These are phyloP conservation scores for Agastache rugosa DNA, from an alignment of 257 asterid genomes.

Conservation along the genomic window DNA sequence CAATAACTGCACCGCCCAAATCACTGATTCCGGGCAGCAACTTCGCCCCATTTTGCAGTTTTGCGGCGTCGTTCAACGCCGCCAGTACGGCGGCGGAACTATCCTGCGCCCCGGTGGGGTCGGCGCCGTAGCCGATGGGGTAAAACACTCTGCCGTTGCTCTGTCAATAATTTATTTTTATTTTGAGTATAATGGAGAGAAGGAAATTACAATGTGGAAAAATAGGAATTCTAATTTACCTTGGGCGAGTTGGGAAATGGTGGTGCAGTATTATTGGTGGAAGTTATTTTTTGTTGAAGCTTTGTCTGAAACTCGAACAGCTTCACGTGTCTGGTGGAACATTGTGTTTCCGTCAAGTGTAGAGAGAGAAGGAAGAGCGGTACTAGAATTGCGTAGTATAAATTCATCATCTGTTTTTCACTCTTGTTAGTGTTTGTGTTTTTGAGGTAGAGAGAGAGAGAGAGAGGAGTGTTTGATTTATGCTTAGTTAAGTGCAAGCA, in stretches of 20 bases:
- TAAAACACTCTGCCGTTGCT: conserved; percentile 58
- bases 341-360: conserved; percentile 37
- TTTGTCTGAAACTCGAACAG: conserved; percentile 48
- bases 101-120: conserved; percentile 60
- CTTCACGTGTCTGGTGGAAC: conserved; percentile 44
- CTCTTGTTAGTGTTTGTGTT: not conserved
- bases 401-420: conserved; percentile 13
- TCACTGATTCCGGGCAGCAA: conserved; percentile 63
- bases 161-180: conserved; percentile 27
- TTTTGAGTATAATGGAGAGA: too few relatives aligned
- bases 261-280: not conserved
- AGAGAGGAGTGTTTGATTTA: not conserved
- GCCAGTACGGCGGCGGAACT: conserved; percentile 52
- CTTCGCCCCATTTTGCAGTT: conserved; percentile 39
- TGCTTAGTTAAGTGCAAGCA: not conserved
- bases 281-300: conserved; percentile 37
- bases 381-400: not conserved
- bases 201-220: not conserved
- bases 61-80: conserved; percentile 51
- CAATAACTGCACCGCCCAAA: conserved; percentile 60
- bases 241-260: conserved; percentile 40
- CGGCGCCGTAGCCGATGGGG: conserved; percentile 71
- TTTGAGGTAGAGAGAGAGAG: not conserved
- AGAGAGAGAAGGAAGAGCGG: conserved; percentile 25
- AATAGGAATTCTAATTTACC: conserved; percentile 31